phyloP scores from a whole-genome alignment of 2,329 filamentous ascomycete species.

The Pseudogymnoascus sp. region DNA sequence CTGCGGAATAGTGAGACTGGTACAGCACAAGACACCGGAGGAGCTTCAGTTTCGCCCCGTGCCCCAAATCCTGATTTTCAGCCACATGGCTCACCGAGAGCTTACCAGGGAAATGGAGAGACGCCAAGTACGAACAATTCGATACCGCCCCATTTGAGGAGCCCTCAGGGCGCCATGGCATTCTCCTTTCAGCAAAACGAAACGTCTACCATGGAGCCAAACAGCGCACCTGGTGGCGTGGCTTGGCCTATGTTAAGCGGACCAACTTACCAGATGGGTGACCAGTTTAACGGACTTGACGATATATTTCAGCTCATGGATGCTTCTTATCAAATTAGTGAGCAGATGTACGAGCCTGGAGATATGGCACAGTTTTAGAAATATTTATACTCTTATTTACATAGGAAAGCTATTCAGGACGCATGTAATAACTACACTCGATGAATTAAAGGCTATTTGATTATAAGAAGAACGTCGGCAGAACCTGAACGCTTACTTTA shows the following conservation, averaged over 20 bases:
- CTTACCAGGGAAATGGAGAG: not conserved
- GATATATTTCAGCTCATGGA: constrained; percentile 21
- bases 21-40: not conserved
- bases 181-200: not conserved
- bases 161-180: not conserved
- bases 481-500: not conserved
- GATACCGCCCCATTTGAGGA: not conserved
- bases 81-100: not conserved
- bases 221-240: not conserved
- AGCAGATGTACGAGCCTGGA: constrained; percentile 9
- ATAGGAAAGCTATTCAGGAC: not conserved
- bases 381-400: not conserved
- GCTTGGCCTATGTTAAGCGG: not conserved
- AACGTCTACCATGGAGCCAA: not conserved
- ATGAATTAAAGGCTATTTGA: not conserved
- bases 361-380: not conserved
- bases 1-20: not conserved
- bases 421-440: not conserved
- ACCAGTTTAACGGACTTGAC: not conserved
- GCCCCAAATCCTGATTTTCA: not conserved
- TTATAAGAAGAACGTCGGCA: not conserved
- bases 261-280: not conserved
- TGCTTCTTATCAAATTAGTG: constrained; percentile 17
- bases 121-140: not conserved
- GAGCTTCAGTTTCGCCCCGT: not conserved